phyloP scores from a whole-genome alignment of 2,329 filamentous ascomycete species.

The Orbilia quercus region DNA sequence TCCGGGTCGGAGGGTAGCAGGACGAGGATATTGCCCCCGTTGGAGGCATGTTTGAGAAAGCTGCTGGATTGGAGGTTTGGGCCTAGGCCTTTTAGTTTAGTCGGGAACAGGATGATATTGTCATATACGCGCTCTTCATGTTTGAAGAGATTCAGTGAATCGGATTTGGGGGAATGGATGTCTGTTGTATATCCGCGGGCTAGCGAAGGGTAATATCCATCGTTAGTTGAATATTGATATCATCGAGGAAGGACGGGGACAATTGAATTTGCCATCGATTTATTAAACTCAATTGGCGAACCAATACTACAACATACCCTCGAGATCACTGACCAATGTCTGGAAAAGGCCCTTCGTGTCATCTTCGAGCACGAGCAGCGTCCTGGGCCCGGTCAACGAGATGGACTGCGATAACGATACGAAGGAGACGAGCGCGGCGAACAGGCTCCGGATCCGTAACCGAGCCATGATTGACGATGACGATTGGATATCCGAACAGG shows the following conservation, averaged over 20 bases:
- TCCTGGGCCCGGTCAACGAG: conserved; percentile 72
- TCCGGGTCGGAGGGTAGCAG: conserved; percentile 77
- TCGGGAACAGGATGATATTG: conserved; percentile 87
- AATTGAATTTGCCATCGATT: conserved; percentile 58
- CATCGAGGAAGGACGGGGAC: conserved; percentile 4
- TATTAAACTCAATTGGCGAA: conserved; percentile 54
- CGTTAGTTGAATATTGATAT: conserved; percentile 54
- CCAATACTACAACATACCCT: conserved; percentile 66
- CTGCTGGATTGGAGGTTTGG: conserved; percentile 85
- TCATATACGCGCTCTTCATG: conserved; percentile 90
- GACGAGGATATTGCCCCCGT: conserved; percentile 88
- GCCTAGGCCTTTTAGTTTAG: conserved; percentile 91
- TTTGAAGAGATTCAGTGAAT: conserved; percentile 80
- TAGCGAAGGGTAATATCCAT: conserved; percentile 63
- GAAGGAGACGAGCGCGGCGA: conserved; percentile 51
- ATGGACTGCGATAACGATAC: conserved; percentile 57
- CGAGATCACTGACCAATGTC: conserved; percentile 79
- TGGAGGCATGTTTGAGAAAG: conserved; percentile 90
- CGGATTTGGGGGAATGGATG: conserved; percentile 85
- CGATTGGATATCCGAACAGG: conserved; percentile 5
- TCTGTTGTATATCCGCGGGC: conserved; percentile 83
- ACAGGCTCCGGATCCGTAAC: conserved; percentile 47
- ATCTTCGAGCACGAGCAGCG: conserved; percentile 89
- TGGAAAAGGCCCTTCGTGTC: conserved; percentile 84
- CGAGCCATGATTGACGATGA: conserved; percentile 34